A percentile compares a stretch with the other conserved stretches of the same genome.
phyloP scores from a whole-genome alignment of 768 basidiomycete genomes.

The Suillus lakei region DNA sequence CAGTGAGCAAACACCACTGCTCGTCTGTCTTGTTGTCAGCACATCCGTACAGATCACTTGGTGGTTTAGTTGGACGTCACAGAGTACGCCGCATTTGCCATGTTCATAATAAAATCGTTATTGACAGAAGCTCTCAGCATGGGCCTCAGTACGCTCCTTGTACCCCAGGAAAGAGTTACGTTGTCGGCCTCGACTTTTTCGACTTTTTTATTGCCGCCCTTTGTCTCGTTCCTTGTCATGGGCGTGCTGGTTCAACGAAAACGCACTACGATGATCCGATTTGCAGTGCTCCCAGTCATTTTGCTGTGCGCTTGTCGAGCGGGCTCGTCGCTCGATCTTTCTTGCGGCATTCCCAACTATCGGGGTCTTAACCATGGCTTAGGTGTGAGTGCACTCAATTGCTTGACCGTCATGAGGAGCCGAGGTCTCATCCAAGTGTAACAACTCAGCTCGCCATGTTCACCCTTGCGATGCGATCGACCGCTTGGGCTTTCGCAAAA shows the following conservation, averaged over 20 bases:
- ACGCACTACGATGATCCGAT: conserved; percentile 44
- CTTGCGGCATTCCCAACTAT: conserved; percentile 16
- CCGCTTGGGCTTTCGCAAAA: conserved; percentile 22
- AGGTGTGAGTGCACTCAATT: conserved; percentile 19
- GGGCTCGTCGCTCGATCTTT: conserved; percentile 29
- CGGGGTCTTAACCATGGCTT: conserved; percentile 25
- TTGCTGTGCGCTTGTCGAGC: conserved; percentile 49
- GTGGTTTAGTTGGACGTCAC: neutral
- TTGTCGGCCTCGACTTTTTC: conserved; percentile 34
- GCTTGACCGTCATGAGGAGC: neutral
- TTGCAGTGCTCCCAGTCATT: conserved; percentile 54
- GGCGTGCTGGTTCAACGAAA: conserved; percentile 55
- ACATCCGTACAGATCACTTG: too few species aligned
- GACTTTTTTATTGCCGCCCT: conserved; percentile 45
- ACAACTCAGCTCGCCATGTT: conserved; percentile 30
- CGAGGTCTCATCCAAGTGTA: conserved; percentile 3
- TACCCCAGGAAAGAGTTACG: conserved; percentile 4
- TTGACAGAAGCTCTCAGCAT: neutral
- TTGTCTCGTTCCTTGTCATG: conserved; percentile 52
- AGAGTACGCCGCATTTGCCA: neutral
- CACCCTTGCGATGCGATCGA: conserved; percentile 25
- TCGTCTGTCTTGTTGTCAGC: too few species aligned
- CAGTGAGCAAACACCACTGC: too few species aligned
- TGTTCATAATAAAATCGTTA: neutral
- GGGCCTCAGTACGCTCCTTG: neutral